Base-by-base conservation (phyloP, 164 flowering plant species). In the Tinospora cordifolia region DNA sequence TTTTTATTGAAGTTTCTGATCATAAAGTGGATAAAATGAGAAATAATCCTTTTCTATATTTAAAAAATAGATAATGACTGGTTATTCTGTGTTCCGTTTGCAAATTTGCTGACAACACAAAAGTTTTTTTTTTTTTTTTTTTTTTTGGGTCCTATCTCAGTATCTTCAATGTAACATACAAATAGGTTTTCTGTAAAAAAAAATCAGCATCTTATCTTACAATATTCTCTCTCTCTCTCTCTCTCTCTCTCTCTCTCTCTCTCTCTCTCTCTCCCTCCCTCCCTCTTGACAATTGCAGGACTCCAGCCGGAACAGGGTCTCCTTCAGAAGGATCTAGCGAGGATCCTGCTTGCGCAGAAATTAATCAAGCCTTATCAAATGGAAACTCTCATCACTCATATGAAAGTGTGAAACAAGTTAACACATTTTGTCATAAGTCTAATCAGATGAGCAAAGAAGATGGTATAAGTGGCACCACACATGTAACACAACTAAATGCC, bases 401-500 rank as follows among this genome's bases (percentile, higher is more conserved):
- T 62, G 79, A 80, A 75, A 81, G 71, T 27, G 66, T 46, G 49
- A 34, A 77, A 64, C 78, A 72, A 69, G 79, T 81, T 73, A 87
- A 82, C 67, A 39, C 83, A 75, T 85, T 80, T 3, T 83, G 77
- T 73, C 71, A 86, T 65, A 81, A 75, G 74, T 72, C 76, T 67
- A 76, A 71, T 66, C 80, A 74, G 67, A 71, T 73, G 72, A 78
- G 72, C 74, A 71, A 63, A 47, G 70, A 71, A 39, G 81, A 81
- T 67, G 79, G 75, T 66, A 59, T 72, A 26, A 76, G 75, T 76
- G 86, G 79, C 68, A 80, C 74, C 67, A 80, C 79, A 14, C 85
- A 84, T 60, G 68, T 85, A 51, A 83, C 88, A 63, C 75, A 86
- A 72, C 80, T 81, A 65, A 79, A 78, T 66, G 85, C 80, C 66